Evolutionary conservation across 2,329 filamentous ascomycete genomes (phyloP), one percentile per base, ranked within the genome.

Genomic region (Penicillium aurantiogriseum): DNA sequence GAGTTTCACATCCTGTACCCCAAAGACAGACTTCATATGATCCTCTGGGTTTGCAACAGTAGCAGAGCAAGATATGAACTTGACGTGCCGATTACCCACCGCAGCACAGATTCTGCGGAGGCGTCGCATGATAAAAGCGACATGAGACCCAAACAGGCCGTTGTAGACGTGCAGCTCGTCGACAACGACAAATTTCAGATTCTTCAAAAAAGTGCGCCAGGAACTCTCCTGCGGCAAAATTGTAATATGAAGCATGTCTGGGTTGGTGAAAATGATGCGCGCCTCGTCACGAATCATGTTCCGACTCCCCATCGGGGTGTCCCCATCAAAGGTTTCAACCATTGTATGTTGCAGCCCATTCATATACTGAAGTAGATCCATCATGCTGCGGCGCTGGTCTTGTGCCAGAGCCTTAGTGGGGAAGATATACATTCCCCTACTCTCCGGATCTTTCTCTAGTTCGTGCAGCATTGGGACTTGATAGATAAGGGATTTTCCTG

Each of bases 401-500:
- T 99, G 94, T 0, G 94, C 93, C 17, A 99, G 78, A 1, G 94
- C 94, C 76, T 99, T 99, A 0, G 94, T 99, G 0, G 94, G 94
- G 60, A 99, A 99, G 36, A 99, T 96, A 71, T 97, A 97, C 87
- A 99, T 91, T 2, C 94, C 94, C 66, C 94, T 82, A 9, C 90
- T 90, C 55, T 87, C 81, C 2, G 75, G 78, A 67, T 97, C 89
- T 51, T 85, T 80, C 73, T 99, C 93, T 2, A 99, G 78, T 49
- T 91, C 89, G 69, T 96, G 87, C 11, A 99, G 77, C 44, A 99
- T 91, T 0, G 94, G 94, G 17, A 99, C 83, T 69, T 99, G 94
- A 69, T 97, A 99, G 60, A 99, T 97, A n/a, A 99, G 79, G 6
- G 92, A 97, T 74, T 99, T 99, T 11, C 94, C 94, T 1, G 94